These are phyloP conservation scores for Agastache rugosa DNA, from an alignment of 257 asterid species.

Conservation along the genomic window DNA sequence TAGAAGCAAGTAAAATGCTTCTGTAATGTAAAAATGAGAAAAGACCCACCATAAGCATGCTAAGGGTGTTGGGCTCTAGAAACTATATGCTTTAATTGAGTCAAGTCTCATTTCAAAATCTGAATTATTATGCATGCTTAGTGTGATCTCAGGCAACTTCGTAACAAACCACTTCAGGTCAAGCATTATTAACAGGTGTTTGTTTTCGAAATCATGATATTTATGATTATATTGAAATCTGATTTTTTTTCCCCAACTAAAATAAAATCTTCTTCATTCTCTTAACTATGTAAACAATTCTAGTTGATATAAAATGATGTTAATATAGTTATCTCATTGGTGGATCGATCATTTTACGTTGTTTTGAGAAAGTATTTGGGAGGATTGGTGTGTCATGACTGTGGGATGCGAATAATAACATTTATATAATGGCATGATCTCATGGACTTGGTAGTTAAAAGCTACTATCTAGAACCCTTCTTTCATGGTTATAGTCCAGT, in stretches of 20 bases:
- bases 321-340: conserved; percentile 13
- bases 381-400: neutral
- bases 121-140: neutral
- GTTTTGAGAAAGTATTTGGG: neutral
- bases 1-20: conserved; percentile 14
- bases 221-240: neutral
- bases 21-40: neutral
- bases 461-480: neutral
- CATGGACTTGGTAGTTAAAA: conserved; percentile 14
- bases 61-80: conserved; percentile 9
- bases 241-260: neutral
- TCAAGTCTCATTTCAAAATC: neutral
- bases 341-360: conserved; percentile 5
- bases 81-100: neutral
- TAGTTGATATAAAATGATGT: neutral
- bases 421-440: neutral
- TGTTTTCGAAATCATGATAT: conserved; percentile 5
- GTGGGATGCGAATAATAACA: neutral
- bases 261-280: neutral
- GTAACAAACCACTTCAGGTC: neutral
- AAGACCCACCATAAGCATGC: neutral
- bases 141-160: neutral
- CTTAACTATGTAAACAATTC: neutral
- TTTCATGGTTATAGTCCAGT: conserved; percentile 6
- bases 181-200: neutral